A percentile compares a stretch with the other conserved stretches of the same genome.
Conservation (phyloP, 148 eudicot species). For the Camellia japonica region DNA sequence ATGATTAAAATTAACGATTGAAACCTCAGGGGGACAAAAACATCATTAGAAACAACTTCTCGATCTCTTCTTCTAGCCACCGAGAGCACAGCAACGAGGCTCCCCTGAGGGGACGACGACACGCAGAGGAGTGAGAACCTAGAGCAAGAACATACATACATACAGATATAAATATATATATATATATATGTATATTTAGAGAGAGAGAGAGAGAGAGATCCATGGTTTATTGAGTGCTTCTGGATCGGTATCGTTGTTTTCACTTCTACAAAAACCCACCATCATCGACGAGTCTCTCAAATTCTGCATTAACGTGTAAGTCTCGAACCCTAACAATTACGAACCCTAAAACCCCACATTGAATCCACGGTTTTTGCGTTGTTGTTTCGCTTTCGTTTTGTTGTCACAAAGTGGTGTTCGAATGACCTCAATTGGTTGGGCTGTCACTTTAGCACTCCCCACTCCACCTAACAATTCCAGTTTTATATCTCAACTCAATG, state of each 20-base stretch:
- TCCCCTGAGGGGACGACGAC: neutral
- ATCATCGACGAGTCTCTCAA: neutral
- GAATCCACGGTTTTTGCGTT: constrained; percentile 1
- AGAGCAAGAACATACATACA: neutral
- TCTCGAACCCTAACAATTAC: constrained; percentile 8
- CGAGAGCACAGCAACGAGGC: constrained; percentile 1
- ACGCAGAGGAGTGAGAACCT: neutral
- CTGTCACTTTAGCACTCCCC: constrained; percentile 33
- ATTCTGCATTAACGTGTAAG: constrained; percentile 6
- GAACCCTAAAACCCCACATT: constrained; percentile 16
- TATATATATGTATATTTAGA: neutral
- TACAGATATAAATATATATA: neutral
- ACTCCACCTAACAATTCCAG: constrained; percentile 32
- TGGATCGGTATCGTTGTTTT: neutral
- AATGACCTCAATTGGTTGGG: constrained; percentile 26
- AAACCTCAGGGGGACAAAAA: neutral
- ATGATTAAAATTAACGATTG: constrained; percentile 11
- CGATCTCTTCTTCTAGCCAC: constrained; percentile 8
- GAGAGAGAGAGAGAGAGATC: constrained; percentile 13
- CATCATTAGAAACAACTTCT: constrained; percentile 2
- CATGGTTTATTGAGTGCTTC: neutral
- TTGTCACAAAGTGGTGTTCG: neutral
- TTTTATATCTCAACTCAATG: neutral
- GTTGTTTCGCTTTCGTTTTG: constrained; percentile 23
- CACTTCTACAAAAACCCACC: neutral